A percentile compares a stretch with the other conserved stretches of the same genome.
phyloP scores from a whole-genome alignment of 495 filamentous ascomycete genomes.

The Xylaria palmicola region DNA sequence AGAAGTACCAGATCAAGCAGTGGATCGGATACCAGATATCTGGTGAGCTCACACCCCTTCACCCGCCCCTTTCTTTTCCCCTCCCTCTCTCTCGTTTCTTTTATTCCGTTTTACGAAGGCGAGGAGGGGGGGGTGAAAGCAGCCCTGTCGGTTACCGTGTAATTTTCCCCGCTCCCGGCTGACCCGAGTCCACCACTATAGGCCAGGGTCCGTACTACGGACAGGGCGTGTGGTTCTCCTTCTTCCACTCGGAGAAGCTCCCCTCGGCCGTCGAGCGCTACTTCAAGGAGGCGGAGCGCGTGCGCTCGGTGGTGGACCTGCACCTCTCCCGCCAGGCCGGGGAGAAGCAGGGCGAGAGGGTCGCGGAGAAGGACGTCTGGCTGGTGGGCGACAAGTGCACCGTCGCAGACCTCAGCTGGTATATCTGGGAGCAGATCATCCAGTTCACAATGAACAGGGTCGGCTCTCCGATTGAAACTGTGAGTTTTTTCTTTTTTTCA shows the following conservation, averaged over 20 bases:
- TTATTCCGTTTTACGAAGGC: not conserved
- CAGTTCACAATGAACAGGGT: not conserved
- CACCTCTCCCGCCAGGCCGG: constrained; percentile 40
- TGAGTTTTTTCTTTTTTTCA: not conserved
- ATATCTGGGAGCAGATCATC: constrained; percentile 49
- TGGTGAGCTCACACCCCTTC: constrained; percentile 32
- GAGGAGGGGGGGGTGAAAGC: too few species aligned
- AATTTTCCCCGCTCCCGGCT: too few species aligned
- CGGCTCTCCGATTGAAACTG: not conserved
- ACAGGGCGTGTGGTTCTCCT: constrained; percentile 39
- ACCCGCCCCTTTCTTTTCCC: not conserved
- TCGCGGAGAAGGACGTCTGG: constrained; percentile 40
- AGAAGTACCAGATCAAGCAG: constrained; percentile 26
- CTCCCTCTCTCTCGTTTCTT: not conserved
- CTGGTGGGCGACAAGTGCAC: constrained; percentile 60
- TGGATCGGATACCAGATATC: constrained; percentile 48
- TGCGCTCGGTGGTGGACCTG: constrained; percentile 43
- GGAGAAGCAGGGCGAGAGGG: constrained; percentile 2
- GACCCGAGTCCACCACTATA: not conserved
- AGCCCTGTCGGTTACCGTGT: too few species aligned
- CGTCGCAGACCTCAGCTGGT: constrained; percentile 59
- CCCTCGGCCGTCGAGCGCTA: constrained; percentile 46
- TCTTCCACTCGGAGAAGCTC: constrained; percentile 39
- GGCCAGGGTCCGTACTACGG: constrained; percentile 55
- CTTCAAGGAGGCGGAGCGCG: constrained; percentile 43